Conservation (phyloP, 805 yeast species). For the Metschnikowia anglica region DNA sequence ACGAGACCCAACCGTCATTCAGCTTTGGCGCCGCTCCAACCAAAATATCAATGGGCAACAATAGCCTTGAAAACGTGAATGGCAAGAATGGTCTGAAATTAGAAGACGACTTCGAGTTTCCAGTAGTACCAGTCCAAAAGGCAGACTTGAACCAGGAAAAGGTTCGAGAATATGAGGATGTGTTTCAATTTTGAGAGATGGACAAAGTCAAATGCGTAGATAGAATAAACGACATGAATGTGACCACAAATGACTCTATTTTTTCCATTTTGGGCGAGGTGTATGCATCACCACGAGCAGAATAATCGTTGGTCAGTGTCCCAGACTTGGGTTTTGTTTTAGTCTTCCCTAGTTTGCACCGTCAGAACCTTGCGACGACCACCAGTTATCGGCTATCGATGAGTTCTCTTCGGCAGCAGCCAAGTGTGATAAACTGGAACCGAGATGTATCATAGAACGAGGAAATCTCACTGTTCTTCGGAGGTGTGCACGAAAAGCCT, state of each 20-base stretch:
- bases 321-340: too few species aligned
- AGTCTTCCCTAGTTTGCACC: too few species aligned
- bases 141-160: slow-evolving; percentile 26
- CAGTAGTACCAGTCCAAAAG: slow-evolving; percentile 22
- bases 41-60: not conserved
- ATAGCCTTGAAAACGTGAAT: not conserved
- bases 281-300: too few species aligned
- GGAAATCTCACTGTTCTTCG: too few species aligned
- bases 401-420: too few species aligned
- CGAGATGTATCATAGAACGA: too few species aligned
- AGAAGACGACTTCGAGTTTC: slow-evolving; percentile 23
- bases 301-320: too few species aligned
- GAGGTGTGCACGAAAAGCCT: too few species aligned
- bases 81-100: not conserved
- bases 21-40: slow-evolving; percentile 3
- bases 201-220: slow-evolving; percentile 4
- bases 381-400: too few species aligned
- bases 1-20: slow-evolving; percentile 4
- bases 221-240: slow-evolving; percentile 12
- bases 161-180: slow-evolving; percentile 28
- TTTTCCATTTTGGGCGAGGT: too few species aligned
- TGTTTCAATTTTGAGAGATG: slow-evolving; percentile 28
- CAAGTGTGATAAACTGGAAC: too few species aligned
- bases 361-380: too few species aligned
- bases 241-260: not conserved